These are phyloP conservation scores for Orobanche coerulescens DNA, from an alignment of 257 asterid genomes.

Conservation along the genomic window DNA sequence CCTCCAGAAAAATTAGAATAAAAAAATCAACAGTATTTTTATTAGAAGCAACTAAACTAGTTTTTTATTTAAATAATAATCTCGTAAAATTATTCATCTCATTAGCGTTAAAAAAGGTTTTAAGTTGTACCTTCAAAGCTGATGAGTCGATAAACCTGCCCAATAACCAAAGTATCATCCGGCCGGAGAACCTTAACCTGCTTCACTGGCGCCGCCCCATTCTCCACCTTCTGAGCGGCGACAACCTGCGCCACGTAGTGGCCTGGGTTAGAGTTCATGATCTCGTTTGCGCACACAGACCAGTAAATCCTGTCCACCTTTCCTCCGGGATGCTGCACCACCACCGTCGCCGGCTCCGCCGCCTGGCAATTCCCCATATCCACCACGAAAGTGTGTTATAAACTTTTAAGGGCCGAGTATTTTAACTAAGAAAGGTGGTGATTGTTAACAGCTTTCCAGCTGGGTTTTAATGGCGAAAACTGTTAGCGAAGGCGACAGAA, in stretches of 20 bases:
- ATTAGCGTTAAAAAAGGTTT: no score
- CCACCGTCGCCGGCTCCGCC: constrained; percentile 78
- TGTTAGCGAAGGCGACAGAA: no score
- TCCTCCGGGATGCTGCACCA: constrained; percentile 56
- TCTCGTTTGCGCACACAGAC: constrained; percentile 56
- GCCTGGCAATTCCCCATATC: constrained; percentile 85
- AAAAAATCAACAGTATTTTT: no score
- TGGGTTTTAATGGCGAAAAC: no score
- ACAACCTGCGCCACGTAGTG: constrained; percentile 71
- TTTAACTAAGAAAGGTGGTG: no score
- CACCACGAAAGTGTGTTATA: background rate
- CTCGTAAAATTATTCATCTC: background rate
- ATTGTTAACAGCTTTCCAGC: no score
- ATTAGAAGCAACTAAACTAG: no score
- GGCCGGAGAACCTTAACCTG: constrained; percentile 83
- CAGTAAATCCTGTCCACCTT: constrained; percentile 65
- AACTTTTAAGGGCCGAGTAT: no score
- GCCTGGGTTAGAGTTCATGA: constrained; percentile 74
- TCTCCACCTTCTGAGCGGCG: constrained; percentile 30
- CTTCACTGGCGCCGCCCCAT: constrained; percentile 38
- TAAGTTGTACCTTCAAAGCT: constrained; percentile 77
- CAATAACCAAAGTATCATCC: constrained; percentile 58
- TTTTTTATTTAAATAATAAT: no score
- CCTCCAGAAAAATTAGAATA: no score
- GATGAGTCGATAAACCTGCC: constrained; percentile 75